These are phyloP conservation scores for Leccinum imitatum DNA, from an alignment of 768 basidiomycete genomes.

Conservation along the genomic window DNA sequence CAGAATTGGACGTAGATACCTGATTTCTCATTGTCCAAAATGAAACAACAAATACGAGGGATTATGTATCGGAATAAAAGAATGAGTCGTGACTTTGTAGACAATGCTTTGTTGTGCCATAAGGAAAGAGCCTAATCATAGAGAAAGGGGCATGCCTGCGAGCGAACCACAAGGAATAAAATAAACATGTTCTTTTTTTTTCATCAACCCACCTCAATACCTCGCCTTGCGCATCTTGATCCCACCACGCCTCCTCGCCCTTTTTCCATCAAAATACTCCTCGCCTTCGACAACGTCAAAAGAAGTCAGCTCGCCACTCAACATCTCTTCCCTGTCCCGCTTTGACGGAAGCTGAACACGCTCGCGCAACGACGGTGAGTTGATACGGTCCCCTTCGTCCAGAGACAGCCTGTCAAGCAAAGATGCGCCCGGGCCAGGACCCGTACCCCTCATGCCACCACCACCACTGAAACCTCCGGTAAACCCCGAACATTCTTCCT, in stretches of 20 bases:
- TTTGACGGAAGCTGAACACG: conserved; percentile 39
- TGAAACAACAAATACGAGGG: conserved; percentile 17
- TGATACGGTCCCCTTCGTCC: conserved; percentile 14
- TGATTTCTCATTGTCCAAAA: conserved; percentile 9
- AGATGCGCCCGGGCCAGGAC: conserved; percentile 28
- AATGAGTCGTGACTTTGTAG: conserved; percentile 4
- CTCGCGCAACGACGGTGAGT: conserved; percentile 34
- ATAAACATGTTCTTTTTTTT: not conserved
- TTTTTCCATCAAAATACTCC: conserved; percentile 25
- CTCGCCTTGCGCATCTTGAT: conserved; percentile 23
- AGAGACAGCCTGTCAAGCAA: conserved; percentile 40
- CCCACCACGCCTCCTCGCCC: conserved; percentile 25
- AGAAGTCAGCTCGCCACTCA: conserved; percentile 12
- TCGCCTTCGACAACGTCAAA: conserved; percentile 17
- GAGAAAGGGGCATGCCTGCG: not conserved
- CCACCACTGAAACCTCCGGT: not conserved
- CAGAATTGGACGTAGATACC: not conserved
- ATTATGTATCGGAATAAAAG: conserved; percentile 18
- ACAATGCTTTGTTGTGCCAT: not conserved
- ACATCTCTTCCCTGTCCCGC: conserved; percentile 32
- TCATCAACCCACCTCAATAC: conserved; percentile 1
- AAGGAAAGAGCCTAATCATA: not conserved
- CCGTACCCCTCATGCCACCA: not conserved
- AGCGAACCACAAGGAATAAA: conserved; percentile 1
- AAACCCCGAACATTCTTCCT: conserved; percentile 8